phyloP scores from a whole-genome alignment of 257 asterid genomes.

The Schizonepeta tenuifolia region DNA sequence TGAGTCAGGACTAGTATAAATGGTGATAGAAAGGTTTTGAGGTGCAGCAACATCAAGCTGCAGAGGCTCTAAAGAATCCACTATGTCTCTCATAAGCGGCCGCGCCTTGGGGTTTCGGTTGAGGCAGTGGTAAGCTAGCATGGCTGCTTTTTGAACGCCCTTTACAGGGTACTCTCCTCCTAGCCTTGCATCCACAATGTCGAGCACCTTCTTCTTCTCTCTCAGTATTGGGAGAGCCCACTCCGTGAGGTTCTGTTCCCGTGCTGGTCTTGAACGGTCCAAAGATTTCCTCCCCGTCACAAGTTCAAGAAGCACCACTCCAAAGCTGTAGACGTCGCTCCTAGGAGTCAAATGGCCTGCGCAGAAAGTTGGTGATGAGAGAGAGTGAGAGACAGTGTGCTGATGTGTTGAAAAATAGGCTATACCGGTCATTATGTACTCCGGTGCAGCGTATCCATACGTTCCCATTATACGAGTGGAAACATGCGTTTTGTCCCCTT shows the following conservation, averaged over 20 bases:
- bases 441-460: conserved; percentile 56
- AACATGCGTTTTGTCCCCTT: conserved; percentile 86
- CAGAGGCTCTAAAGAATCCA: conserved; percentile 87
- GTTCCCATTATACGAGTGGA: conserved; percentile 92
- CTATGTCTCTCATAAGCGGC: conserved; percentile 90
- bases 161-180: conserved; percentile 80
- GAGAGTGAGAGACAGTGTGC: not conserved
- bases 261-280: conserved; percentile 74
- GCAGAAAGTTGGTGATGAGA: not conserved
- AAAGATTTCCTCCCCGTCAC: conserved; percentile 79
- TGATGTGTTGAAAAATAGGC: not conserved
- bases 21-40: conserved; percentile 47
- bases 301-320: conserved; percentile 90
- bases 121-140: conserved; percentile 88
- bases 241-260: conserved; percentile 86
- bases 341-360: conserved; percentile 81
- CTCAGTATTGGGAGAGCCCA: conserved; percentile 85
- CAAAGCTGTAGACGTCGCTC: conserved; percentile 89
- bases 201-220: conserved; percentile 77
- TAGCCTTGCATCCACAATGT: conserved; percentile 79
- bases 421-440: conserved; percentile 67
- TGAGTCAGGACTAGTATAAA: conserved; percentile 29
- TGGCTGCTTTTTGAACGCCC: conserved; percentile 78
- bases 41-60: conserved; percentile 45
- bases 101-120: conserved; percentile 88